phyloP scores from a whole-genome alignment of 352 stramenopile species.

The Peronospora destructor region DNA sequence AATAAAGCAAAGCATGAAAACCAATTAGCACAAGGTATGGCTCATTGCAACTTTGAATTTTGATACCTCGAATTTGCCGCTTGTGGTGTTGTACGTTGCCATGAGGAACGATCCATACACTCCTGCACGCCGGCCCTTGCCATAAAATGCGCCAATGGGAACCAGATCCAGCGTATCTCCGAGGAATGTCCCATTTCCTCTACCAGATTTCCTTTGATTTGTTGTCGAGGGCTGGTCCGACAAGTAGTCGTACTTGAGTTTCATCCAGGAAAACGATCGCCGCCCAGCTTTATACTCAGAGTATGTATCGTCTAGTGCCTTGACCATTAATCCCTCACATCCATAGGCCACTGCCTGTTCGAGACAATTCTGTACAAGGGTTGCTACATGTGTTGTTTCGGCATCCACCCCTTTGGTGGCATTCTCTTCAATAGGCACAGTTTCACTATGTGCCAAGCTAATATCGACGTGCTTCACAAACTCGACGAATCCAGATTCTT shows the following conservation, averaged over 20 bases:
- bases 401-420: not conserved
- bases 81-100: constrained; percentile 91
- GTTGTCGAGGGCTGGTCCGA: constrained; percentile 11
- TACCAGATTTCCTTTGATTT: constrained; percentile 3
- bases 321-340: constrained; percentile 80
- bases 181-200: constrained; percentile 50
- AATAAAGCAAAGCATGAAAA: constrained; percentile 2
- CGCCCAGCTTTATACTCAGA: constrained; percentile 58
- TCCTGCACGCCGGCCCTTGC: constrained; percentile 90
- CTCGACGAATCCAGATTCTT: constrained; percentile 42
- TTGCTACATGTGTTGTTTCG: constrained; percentile 5
- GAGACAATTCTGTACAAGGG: constrained; percentile 32
- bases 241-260: constrained; percentile 80
- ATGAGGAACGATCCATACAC: constrained; percentile 97
- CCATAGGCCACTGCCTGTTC: constrained; percentile 44
- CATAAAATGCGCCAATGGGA: constrained; percentile 96
- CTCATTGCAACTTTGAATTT: not conserved
- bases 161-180: constrained; percentile 95
- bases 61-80: constrained; percentile 90
- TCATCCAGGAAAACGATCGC: constrained; percentile 81
- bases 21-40: not conserved
- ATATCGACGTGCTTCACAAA: constrained; percentile 62
- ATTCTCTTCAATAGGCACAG: not conserved
- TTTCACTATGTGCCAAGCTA: constrained; percentile 10
- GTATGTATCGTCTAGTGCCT: constrained; percentile 42